A percentile compares a stretch with the other conserved stretches of the same genome.
These are phyloP conservation scores for Passiflora organensis DNA, from an alignment of 345 rosid species.

Conservation along the genomic window DNA sequence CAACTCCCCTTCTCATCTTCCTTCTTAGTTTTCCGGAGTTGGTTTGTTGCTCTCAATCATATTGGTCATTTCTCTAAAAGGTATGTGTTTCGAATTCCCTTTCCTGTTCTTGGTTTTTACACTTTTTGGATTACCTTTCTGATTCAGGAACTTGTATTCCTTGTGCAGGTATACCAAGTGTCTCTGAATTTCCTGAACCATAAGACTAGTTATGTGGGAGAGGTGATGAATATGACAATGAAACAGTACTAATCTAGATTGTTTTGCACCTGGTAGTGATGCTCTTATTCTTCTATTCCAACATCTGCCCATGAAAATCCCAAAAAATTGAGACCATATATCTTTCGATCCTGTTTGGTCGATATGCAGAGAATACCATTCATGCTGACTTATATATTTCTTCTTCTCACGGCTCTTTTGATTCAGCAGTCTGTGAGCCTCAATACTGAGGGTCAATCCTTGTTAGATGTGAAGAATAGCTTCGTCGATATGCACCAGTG, in stretches of 20 bases:
- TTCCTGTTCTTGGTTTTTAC: neutral
- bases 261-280: neutral
- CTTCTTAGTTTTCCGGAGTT: slow-evolving; percentile 16
- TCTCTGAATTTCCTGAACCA: neutral
- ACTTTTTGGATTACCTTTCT: neutral
- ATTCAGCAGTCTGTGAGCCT: slow-evolving; percentile 45
- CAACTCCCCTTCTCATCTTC: slow-evolving; percentile 17
- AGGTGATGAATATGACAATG: too few relatives aligned
- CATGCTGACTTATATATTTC: slow-evolving; percentile 8
- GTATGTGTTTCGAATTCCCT: slow-evolving; percentile 19
- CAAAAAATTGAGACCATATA: neutral
- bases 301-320: slow-evolving; percentile 12
- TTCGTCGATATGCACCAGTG: slow-evolving; percentile 53
- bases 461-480: slow-evolving; percentile 51
- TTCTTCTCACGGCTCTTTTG: slow-evolving; percentile 29
- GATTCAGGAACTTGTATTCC: neutral
- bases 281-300: neutral
- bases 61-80: slow-evolving; percentile 15
- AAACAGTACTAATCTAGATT: neutral
- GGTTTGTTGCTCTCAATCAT: slow-evolving; percentile 2
- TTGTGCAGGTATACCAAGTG: too few relatives aligned
- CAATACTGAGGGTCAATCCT: slow-evolving; percentile 60
- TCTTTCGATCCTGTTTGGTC: slow-evolving; percentile 1
- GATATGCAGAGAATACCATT: slow-evolving; percentile 36
- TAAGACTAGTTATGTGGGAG: neutral